Percentiles rank a stretch among this genome's conserved stretches.
Conservation (phyloP, 2,329 filamentous ascomycete species). For the Aspergillus nomiae region DNA sequence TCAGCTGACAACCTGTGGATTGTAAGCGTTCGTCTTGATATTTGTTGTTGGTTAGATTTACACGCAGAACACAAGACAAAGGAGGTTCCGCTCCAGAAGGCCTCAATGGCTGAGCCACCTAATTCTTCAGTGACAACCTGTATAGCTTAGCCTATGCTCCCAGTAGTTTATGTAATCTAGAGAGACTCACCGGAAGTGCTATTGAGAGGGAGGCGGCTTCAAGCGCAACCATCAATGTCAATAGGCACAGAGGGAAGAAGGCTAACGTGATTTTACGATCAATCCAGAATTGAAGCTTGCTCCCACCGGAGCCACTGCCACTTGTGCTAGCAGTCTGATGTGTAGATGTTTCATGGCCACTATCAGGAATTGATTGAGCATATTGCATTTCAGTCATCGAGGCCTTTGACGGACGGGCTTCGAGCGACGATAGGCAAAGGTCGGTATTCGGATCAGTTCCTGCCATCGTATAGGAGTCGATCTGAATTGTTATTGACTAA, state of each 20-base stretch:
- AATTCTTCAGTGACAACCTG: neutral
- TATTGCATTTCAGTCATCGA: neutral
- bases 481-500: neutral
- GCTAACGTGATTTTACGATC: neutral
- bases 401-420: neutral
- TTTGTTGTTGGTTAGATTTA: neutral
- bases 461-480: neutral
- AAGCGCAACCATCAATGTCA: neutral
- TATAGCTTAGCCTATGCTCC: neutral
- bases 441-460: neutral
- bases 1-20: neutral
- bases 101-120: neutral
- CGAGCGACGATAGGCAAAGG: neutral
- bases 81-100: neutral
- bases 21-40: neutral
- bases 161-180: neutral
- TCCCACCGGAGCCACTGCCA: neutral
- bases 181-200: neutral
- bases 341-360: neutral
- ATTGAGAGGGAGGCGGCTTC: neutral
- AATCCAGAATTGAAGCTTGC: neutral
- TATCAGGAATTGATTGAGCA: neutral
- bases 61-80: neutral
- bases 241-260: neutral
- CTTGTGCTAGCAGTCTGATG: neutral